Evolutionary conservation across 768 basidiomycete genomes (phyloP).

Genomic region (Termitomyces sp.): DNA sequence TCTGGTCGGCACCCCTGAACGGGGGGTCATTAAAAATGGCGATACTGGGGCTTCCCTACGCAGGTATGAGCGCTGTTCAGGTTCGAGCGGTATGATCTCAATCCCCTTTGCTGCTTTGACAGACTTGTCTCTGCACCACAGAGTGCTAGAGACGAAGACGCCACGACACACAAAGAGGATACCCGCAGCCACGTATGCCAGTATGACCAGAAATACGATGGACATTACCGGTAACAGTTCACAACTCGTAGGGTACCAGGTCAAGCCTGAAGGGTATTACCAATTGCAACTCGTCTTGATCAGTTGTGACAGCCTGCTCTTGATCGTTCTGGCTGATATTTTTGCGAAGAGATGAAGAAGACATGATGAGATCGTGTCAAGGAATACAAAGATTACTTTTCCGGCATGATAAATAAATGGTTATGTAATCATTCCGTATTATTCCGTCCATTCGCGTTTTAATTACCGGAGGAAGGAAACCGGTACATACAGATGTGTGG

Average conservation of each 20-base stretch:
- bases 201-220: conserved; percentile 48
- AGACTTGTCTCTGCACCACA: conserved; percentile 16
- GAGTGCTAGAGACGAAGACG: conserved; percentile 18
- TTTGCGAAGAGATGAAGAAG: conserved; percentile 20
- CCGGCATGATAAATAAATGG: background rate
- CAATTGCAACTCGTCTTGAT: conserved; percentile 42
- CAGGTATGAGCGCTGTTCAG: conserved; percentile 97
- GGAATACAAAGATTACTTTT: background rate
- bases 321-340: conserved; percentile 18
- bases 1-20: conserved; percentile 26
- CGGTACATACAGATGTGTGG: no score
- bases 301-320: conserved; percentile 21
- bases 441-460: background rate
- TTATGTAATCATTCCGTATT: conserved; percentile 8
- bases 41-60: conserved; percentile 93
- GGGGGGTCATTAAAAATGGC: conserved; percentile 32
- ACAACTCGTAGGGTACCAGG: conserved; percentile 25
- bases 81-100: conserved; percentile 98
- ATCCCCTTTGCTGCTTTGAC: conserved; percentile 44
- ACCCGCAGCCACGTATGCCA: conserved; percentile 83
- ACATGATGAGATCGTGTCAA: conserved; percentile 11
- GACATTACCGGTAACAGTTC: conserved; percentile 66
- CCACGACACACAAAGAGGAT: conserved; percentile 46
- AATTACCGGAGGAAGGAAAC: background rate
- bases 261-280: conserved; percentile 29